These are phyloP conservation scores for Globisporangium spiculum DNA, from an alignment of 352 stramenopile species.

Conservation along the genomic window DNA sequence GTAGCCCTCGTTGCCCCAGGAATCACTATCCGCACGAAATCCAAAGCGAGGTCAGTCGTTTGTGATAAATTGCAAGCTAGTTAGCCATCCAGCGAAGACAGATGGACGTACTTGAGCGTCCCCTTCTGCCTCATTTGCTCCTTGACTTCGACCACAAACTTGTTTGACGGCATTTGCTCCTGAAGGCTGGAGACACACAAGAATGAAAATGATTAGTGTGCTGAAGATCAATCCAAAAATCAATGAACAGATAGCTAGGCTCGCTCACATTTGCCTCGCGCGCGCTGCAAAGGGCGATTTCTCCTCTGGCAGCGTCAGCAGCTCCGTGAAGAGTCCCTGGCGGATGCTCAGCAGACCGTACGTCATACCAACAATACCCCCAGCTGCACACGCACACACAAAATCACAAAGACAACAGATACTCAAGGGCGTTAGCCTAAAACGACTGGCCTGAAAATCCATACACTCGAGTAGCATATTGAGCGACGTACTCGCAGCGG, in stretches of 20 bases:
- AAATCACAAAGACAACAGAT: not conserved
- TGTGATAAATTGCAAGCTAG: not conserved
- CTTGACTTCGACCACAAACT: constrained; percentile 52
- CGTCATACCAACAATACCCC: constrained; percentile 28
- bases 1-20: constrained; percentile 29
- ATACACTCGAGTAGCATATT: not conserved
- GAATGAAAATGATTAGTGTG: not conserved
- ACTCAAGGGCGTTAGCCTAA: not conserved
- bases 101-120: constrained; percentile 35
- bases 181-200: constrained; percentile 25
- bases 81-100: not conserved
- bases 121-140: constrained; percentile 45
- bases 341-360: constrained; percentile 37
- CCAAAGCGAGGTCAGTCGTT: not conserved
- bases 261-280: constrained; percentile 25
- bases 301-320: constrained; percentile 39
- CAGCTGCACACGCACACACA: constrained; percentile 15
- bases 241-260: not conserved
- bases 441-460: not conserved
- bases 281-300: constrained; percentile 30
- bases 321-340: constrained; percentile 31
- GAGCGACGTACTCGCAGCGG: constrained; percentile 34
- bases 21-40: constrained; percentile 29
- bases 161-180: constrained; percentile 41
- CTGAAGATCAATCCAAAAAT: not conserved